Evolutionary conservation across 495 filamentous ascomycete species (phyloP).

Genomic region (Podospora didyma): DNA sequence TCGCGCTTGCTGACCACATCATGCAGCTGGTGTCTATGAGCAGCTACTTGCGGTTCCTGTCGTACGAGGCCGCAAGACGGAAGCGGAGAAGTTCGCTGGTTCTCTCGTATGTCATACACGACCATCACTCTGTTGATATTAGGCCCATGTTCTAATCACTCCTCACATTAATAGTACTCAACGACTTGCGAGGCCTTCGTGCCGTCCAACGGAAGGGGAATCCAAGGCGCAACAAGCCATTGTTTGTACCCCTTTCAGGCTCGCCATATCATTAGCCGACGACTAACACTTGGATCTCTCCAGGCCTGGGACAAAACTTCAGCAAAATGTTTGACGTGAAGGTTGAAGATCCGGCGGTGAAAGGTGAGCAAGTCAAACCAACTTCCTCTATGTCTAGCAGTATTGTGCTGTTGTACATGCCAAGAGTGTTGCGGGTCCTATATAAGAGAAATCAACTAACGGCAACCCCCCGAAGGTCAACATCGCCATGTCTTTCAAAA

Average conservation of each 20-base stretch:
- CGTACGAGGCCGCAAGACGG: conserved; percentile 80
- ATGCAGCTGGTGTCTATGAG: conserved; percentile 79
- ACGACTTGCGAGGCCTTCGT: conserved; percentile 96
- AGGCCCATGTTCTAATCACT: too few species aligned
- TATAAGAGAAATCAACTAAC: background rate
- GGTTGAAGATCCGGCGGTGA: conserved; percentile 70
- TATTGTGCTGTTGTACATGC: too few species aligned
- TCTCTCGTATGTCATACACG: conserved; percentile 39
- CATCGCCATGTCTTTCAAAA: conserved; percentile 92
- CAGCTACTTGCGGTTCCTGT: conserved; percentile 92
- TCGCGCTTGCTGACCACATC: too few species aligned
- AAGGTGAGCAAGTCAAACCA: conserved; percentile 54
- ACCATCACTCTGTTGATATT: too few species aligned
- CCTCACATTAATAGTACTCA: conserved; percentile 72
- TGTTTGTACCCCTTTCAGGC: conserved; percentile 31
- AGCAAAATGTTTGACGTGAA: conserved; percentile 46
- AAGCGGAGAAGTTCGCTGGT: conserved; percentile 96
- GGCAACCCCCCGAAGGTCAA: conserved; percentile 57
- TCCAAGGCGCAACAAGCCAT: conserved; percentile 92
- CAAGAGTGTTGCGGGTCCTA: too few species aligned
- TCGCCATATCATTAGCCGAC: too few species aligned
- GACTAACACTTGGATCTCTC: too few species aligned
- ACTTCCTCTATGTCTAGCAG: too few species aligned
- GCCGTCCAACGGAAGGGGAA: conserved; percentile 87
- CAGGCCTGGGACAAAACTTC: conserved; percentile 84